These are phyloP conservation scores for Alternaria arbusti DNA, from an alignment of 2,329 filamentous ascomycete genomes.

Conservation along the genomic window DNA sequence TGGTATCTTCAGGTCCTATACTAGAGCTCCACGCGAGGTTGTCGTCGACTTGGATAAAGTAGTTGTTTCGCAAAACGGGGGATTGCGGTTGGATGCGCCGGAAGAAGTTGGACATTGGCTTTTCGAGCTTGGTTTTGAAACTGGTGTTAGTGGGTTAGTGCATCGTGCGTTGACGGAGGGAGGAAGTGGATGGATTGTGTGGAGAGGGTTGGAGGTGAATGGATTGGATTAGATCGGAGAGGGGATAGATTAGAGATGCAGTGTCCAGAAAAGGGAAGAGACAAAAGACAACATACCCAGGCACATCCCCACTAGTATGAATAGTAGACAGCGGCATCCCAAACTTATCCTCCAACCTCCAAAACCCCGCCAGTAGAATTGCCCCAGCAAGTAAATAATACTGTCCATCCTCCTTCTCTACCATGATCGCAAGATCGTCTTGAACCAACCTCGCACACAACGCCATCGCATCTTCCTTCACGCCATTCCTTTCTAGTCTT, in stretches of 20 bases:
- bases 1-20: slow-evolving; percentile 77
- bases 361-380: slow-evolving; percentile 81
- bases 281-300: slow-evolving; percentile 50
- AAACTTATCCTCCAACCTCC: slow-evolving; percentile 80
- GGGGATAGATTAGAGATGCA: too few species aligned
- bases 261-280: too few species aligned
- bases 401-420: slow-evolving; percentile 75
- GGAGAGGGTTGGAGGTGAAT: too few species aligned
- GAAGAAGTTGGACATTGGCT: slow-evolving; percentile 84
- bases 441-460: slow-evolving; percentile 75
- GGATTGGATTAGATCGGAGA: too few species aligned
- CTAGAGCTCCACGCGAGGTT: slow-evolving; percentile 75
- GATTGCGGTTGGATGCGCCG: slow-evolving; percentile 68
- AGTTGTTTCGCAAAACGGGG: slow-evolving; percentile 75
- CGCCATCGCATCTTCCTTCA: slow-evolving; percentile 75
- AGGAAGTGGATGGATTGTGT: too few species aligned
- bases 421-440: slow-evolving; percentile 85
- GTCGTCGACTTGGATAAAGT: slow-evolving; percentile 88
- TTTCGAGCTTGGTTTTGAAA: slow-evolving; percentile 69
- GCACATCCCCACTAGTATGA: slow-evolving; percentile 78
- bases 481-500: slow-evolving; percentile 62
- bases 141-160: too few species aligned
- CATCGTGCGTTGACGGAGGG: too few species aligned
- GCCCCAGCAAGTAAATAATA: slow-evolving; percentile 81
- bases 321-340: slow-evolving; percentile 75